Evolutionary conservation across 1,284 basidiomycete species (phyloP), one percentile per base, ranked within the genome.

Genomic region (Violaceomyces palustris): DNA sequence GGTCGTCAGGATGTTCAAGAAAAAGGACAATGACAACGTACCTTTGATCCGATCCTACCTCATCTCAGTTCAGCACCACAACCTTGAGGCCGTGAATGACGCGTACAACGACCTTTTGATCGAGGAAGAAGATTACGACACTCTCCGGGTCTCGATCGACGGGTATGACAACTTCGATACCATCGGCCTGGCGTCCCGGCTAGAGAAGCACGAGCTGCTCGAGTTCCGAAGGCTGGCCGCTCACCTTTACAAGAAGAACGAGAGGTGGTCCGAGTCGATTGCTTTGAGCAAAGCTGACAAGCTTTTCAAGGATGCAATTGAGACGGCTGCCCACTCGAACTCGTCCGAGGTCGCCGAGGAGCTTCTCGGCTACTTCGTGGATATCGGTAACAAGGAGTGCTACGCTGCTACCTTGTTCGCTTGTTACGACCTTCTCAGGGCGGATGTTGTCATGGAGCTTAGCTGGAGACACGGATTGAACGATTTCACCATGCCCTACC

Each of bases 141-240:
- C 92, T 1, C 81, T 98, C 8, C 84, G 94, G 11, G 90, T 90
- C 71, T 91, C 88, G 18, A 90, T 98, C 55, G 92, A 97, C 75
- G 90, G 88, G 73, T 92, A 93, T 69, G 91, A 97, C 76, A 96
- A 94, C 77, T 98, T 96, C 79, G 89, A 98, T 76, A 88, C 88
- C 54, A 83, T 92, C 58, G 81, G 79, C 35, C 82, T 99, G 23
- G 93, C 94, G 3, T 81, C 82, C 64, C 82, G 87, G 35, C 76
- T 99, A 47, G 88, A 96, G 76, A 83, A 82, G 62, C 92, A 97
- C 73, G 87, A 88, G 48, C 79, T 98, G 32, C 80, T 99, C 28
- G 94, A 98, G 74, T 98, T 98, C 82, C 81, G 94, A 10, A 52
- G 65, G 9, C 57, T 98, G 22, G 92, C 94, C 17, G 90, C 92